Evolutionary conservation across 106 monocot species (phyloP).

Genomic region (Dendrobium huoshanense): DNA sequence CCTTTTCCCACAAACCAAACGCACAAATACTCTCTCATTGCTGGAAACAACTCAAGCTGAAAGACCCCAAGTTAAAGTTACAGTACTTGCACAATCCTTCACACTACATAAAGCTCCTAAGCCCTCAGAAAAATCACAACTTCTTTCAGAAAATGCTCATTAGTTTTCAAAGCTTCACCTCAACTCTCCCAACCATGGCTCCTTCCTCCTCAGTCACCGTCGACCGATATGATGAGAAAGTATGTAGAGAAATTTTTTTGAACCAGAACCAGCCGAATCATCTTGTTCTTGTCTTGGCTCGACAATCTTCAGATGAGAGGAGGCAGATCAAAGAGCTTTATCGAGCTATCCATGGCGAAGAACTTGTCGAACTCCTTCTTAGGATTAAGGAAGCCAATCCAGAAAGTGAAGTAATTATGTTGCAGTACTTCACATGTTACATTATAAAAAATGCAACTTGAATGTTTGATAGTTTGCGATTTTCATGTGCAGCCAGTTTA

Average conservation of each 20-base stretch:
- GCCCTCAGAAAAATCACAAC: no score
- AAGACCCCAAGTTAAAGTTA: no score
- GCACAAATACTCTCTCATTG: neutral
- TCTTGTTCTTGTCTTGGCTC: slow-evolving; percentile 9
- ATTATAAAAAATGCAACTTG: neutral
- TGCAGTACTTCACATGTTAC: no score
- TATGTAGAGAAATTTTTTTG: slow-evolving; percentile 6
- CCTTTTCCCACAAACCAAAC: neutral
- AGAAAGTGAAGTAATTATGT: neutral
- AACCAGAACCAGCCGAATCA: neutral
- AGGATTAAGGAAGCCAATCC: slow-evolving; percentile 15
- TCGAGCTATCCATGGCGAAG: slow-evolving; percentile 16
- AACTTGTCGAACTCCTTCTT: slow-evolving; percentile 26
- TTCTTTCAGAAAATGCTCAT: no score
- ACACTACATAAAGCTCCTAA: no score
- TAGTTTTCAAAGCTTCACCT: no score
- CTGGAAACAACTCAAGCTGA: no score
- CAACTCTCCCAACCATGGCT: neutral
- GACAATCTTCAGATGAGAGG: slow-evolving; percentile 13
- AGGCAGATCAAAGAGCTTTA: slow-evolving; percentile 28
- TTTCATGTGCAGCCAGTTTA: neutral
- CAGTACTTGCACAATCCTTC: no score
- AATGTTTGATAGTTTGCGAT: neutral
- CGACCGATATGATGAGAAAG: slow-evolving; percentile 2
- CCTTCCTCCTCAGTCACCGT: neutral